Conservation (phyloP, 169 alveolate genomes). For the Eimeria maxima region DNA sequence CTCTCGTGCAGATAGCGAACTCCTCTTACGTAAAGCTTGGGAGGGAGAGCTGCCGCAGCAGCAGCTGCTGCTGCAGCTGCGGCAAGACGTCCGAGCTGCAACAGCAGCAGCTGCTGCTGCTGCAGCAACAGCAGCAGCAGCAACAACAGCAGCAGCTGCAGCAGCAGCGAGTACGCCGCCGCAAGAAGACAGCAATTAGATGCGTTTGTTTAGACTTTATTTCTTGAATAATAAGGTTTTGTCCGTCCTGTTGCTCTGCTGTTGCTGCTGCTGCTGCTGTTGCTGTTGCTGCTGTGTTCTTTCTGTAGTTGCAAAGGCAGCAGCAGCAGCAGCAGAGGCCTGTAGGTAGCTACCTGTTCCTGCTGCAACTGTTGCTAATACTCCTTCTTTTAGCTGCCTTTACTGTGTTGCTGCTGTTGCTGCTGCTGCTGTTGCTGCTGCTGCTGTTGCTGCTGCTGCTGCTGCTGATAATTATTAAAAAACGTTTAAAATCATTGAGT, state of each 20-base stretch:
- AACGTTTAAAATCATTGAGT: background rate
- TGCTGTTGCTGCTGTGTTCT: background rate
- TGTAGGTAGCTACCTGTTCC: background rate
- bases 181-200: background rate
- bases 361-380: background rate
- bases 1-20: conserved; percentile 54
- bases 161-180: conserved; percentile 49
- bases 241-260: background rate
- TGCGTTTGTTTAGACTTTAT: background rate
- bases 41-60: conserved; percentile 54
- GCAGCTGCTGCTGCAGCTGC: conserved; percentile 25
- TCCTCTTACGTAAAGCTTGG: conserved; percentile 4
- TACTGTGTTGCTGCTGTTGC: background rate
- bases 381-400: no score
- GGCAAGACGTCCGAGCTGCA: background rate
- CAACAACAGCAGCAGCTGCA: background rate
- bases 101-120: background rate
- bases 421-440: background rate
- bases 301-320: background rate
- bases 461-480: background rate
- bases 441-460: conserved; percentile 1
- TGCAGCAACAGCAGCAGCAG: background rate
- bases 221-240: background rate
- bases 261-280: conserved; percentile 32
- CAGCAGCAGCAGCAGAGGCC: background rate